Conservation (phyloP, 1,284 basidiomycete genomes). For the Crucibulum cyathiforme region DNA sequence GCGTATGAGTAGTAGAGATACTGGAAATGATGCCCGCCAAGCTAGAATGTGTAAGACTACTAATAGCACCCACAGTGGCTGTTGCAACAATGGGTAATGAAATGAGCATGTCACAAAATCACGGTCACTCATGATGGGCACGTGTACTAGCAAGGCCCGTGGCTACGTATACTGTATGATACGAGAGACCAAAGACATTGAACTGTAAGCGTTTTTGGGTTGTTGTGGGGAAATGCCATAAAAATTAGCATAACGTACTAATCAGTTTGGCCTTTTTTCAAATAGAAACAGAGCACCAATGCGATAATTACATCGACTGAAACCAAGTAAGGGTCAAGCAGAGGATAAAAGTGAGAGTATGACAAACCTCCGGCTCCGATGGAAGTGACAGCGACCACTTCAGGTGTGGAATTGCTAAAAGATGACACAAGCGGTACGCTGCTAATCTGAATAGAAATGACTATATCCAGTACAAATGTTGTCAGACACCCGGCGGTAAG, state of each 20-base stretch:
- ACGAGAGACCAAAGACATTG: too few relatives aligned
- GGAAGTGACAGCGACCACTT: not conserved
- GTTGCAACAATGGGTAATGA: too few relatives aligned
- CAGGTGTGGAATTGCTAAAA: not conserved
- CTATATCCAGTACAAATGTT: not conserved
- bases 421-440: not conserved
- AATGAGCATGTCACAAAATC: too few relatives aligned
- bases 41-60: too few relatives aligned
- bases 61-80: too few relatives aligned
- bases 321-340: not conserved
- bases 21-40: too few relatives aligned
- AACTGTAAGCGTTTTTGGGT: too few relatives aligned
- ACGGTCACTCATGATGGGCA: too few relatives aligned
- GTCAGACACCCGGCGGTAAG: not conserved
- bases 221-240: too few relatives aligned
- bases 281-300: not conserved
- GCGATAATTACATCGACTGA: not conserved
- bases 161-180: too few relatives aligned
- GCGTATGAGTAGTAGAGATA: too few relatives aligned
- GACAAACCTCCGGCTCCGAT: not conserved
- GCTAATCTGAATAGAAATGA: not conserved
- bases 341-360: not conserved
- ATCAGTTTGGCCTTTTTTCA: not conserved
- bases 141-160: constrained; percentile 14
- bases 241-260: not conserved